Evolutionary conservation across 805 yeast species (phyloP).

Genomic region (Teunomyces aglyptinius): DNA sequence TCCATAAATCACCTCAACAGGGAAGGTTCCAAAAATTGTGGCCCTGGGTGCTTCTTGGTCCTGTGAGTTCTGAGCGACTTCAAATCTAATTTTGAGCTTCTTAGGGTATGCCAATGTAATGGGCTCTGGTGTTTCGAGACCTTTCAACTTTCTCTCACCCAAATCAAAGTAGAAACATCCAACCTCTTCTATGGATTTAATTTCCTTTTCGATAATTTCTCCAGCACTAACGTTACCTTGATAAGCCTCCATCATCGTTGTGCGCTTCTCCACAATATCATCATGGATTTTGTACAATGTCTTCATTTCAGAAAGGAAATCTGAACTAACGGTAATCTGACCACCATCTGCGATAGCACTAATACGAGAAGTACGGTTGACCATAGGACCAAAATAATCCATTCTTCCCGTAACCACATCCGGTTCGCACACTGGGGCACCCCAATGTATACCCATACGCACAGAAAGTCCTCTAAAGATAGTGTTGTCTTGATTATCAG

Average conservation of each 20-base stretch:
- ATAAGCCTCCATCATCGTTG: constrained; percentile 39
- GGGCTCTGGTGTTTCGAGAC: constrained; percentile 88
- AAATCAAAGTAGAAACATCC: constrained; percentile 67
- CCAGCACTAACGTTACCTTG: constrained; percentile 48
- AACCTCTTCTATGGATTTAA: constrained; percentile 58
- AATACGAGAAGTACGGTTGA: constrained; percentile 89
- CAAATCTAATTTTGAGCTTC: constrained; percentile 58
- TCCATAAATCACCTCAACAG: constrained; percentile 46
- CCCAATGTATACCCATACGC: constrained; percentile 99
- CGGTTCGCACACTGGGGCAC: constrained; percentile 91
- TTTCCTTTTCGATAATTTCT: constrained; percentile 62
- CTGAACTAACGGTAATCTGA: constrained; percentile 85
- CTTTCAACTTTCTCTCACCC: constrained; percentile 90
- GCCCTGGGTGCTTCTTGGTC: constrained; percentile 24
- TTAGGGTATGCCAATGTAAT: constrained; percentile 78
- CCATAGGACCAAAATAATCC: constrained; percentile 99
- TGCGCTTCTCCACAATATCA: constrained; percentile 28
- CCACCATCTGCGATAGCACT: constrained; percentile 98
- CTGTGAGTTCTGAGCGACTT: constrained; percentile 31
- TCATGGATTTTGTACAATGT: constrained; percentile 52
- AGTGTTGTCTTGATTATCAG: constrained; percentile 56
- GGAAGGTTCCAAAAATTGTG: constrained; percentile 37
- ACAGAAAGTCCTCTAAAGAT: constrained; percentile 90
- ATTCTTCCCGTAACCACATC: constrained; percentile 94
- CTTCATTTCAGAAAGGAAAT: constrained; percentile 70